Percentiles rank a stretch among this genome's conserved stretches.
These are phyloP conservation scores for Diplodia mutila DNA, from an alignment of 2,329 filamentous ascomycete species.

Conservation along the genomic window DNA sequence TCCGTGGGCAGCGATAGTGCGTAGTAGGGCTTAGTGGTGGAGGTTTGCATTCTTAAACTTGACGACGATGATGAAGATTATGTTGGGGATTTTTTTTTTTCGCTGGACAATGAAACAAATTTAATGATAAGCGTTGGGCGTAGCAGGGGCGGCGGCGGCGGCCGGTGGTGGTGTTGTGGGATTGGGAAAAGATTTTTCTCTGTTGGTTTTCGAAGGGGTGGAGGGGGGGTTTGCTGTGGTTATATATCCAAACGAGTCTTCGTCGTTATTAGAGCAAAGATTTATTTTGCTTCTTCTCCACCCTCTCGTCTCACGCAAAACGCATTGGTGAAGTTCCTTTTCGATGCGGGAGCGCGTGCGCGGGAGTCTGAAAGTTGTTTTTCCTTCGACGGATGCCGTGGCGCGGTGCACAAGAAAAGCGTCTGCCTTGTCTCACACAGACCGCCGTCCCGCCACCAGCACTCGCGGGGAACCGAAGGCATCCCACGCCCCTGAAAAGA, in stretches of 20 bases:
- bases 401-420: too few relatives aligned
- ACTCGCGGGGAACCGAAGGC: too few relatives aligned
- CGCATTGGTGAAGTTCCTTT: background rate
- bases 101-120: too few relatives aligned
- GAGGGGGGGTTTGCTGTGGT: background rate
- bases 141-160: too few relatives aligned
- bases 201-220: background rate
- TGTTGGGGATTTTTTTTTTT: background rate
- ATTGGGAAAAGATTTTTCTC: background rate
- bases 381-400: background rate
- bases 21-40: background rate
- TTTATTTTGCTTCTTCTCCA: background rate
- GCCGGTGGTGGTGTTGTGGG: background rate
- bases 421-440: too few relatives aligned
- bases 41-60: background rate
- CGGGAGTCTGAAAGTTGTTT: too few relatives aligned
- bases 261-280: background rate
- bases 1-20: background rate
- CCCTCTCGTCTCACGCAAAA: background rate
- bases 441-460: too few relatives aligned
- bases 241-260: constrained; percentile 5
- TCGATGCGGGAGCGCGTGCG: too few relatives aligned
- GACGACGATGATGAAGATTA: background rate
- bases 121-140: background rate
- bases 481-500: too few relatives aligned